Evolutionary conservation across 1,139 yeast species (phyloP), one percentile per base, ranked within the genome.

Genomic region (Taphrina communis): DNA sequence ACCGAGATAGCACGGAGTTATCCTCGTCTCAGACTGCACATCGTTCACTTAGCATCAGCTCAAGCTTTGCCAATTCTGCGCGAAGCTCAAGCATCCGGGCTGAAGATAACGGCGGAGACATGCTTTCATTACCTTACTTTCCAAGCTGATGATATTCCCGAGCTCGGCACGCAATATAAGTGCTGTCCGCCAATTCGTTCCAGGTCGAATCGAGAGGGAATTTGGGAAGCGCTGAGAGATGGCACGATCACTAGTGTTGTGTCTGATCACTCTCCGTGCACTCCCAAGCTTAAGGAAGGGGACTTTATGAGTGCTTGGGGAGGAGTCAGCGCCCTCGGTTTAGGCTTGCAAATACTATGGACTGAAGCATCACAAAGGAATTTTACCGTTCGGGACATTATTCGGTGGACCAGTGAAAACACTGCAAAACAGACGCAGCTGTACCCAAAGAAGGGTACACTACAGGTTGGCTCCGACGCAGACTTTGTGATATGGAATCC

Each of bases 181-280:
- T 82, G 85, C 73, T 82, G 84, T 6, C 85, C 85, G 0, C 85
- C 85, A 1, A 73, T 82, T 66, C 77, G 85, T 72, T 80, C 81
- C 46, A 75, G 75, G 35, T 72, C 73, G 52, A 82, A 81, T 66
- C 74, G 82, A 41, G 81, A 82, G 19, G 81, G 80, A 21, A 80
- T 82, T 38, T 82, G 85, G 85, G 77, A 75, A 58, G 81, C 79
- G 17, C 77, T 82, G 60, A 77, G 77, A 48, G 82, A 82, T 71
- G 85, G 85, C 8, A 82, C 84, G 0, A 81, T 82, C 58, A 82
- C 84, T 0, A 80, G 82, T 19, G 79, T 82, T 65, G 79, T 83
- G 38, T 79, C 82, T 65, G 85, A 82, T 72, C 85, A 82, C 74
- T 83, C 84, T 12, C 83, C 85, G 9, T 78, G 82, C 52, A 75